Evolutionary conservation across 2,329 filamentous ascomycete genomes (phyloP), one percentile per base, ranked within the genome.

Genomic region (Colletotrichum abscissum): DNA sequence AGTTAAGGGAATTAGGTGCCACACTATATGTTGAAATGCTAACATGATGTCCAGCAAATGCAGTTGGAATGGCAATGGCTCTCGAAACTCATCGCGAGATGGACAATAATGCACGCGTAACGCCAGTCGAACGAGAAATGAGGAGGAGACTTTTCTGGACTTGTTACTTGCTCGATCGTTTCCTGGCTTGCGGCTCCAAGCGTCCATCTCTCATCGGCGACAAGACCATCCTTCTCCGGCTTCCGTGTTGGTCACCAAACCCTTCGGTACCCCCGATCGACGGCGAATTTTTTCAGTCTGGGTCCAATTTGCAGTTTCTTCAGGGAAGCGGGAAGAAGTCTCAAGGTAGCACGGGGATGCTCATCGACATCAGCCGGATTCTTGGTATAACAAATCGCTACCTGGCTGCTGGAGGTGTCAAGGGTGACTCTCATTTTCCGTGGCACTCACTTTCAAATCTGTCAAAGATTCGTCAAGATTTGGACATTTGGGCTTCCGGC

Each of bases 381-480:
- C 87, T 97, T 7, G 94, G 95, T 42, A 92, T 92, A 73, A 96
- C 94, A 1, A 97, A 95, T 78, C 90, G 92, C 73, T 97, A 97
- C 81, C 87, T 97, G 63, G 94, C 94, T 9, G 93, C 93, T 2
- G 95, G 94, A 7, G 95, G 95, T 42, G 94, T 97, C 69, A 97
- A 96, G 82, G 94, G 94, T 35, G 94, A 97, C 79, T 95, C 94
- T 0, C 94, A 97, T 81, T 97, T 97, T 76, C 95, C 95, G 11
- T 97, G 95, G 95, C 94, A 97, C 80, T 92, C 94, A 1, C 87
- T 95, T 24, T 97, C 95, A 6, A 95, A 93, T 74, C 86, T 97
- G 2, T 97, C 94, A 65, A 95, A 95, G 79, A 97, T 97, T 75
- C 90, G 94, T 35, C 93, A 95, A 75, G 94, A 97, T 78, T 86